These are phyloP conservation scores for Xylaria sp. DNA, from an alignment of 2,329 filamentous ascomycete genomes.

Conservation along the genomic window DNA sequence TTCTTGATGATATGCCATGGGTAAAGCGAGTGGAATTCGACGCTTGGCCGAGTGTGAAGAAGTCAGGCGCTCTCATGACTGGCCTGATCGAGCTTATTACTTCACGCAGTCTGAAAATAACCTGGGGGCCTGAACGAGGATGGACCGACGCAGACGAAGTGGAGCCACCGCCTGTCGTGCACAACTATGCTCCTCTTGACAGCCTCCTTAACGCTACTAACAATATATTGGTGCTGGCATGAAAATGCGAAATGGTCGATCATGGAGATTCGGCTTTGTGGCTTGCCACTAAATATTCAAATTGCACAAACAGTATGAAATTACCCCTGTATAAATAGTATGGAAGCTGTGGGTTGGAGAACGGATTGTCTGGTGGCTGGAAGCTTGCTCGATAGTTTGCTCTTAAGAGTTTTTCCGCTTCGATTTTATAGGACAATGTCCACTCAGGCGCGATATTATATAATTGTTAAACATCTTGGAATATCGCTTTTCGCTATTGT, in stretches of 20 bases:
- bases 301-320: constrained; percentile 11
- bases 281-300: not conserved
- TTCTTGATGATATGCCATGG: constrained; percentile 67
- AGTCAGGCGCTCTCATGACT: constrained; percentile 71
- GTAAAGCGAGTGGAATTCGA: constrained; percentile 74
- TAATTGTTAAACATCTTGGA: constrained; percentile 5
- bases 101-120: constrained; percentile 62
- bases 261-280: not conserved
- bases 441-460: constrained; percentile 9
- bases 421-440: constrained; percentile 11
- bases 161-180: constrained; percentile 45
- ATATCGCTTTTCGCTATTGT: not conserved
- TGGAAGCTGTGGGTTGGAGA: not conserved
- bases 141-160: constrained; percentile 68
- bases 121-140: constrained; percentile 74
- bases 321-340: constrained; percentile 12
- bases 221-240: constrained; percentile 44
- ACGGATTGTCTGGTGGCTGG: constrained; percentile 5
- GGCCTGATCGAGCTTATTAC: constrained; percentile 65
- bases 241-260: constrained; percentile 5
- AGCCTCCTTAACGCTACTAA: constrained; percentile 36
- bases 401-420: constrained; percentile 20
- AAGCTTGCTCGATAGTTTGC: constrained; percentile 7
- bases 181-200: constrained; percentile 40
- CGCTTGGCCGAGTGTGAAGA: constrained; percentile 72